phyloP scores from a whole-genome alignment of 2,329 filamentous ascomycete genomes.

The Cladosporium sp. region DNA sequence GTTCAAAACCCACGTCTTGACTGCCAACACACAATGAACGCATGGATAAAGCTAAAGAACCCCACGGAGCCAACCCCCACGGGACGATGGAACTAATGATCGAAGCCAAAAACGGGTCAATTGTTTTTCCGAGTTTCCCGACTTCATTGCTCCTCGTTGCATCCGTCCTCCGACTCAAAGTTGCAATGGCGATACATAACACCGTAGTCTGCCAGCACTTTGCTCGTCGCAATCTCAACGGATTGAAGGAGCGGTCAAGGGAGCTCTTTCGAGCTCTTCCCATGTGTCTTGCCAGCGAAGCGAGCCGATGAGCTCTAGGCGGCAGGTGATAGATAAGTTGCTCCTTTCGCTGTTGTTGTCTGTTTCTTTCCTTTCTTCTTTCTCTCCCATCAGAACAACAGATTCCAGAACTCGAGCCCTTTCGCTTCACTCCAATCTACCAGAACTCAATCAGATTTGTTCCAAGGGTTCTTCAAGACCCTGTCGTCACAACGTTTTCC shows the following conservation, averaged over 20 bases:
- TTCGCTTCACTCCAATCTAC: neutral
- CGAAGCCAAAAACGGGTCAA: no score
- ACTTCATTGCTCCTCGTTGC: conserved; percentile 8
- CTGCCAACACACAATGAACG: no score
- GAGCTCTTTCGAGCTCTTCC: conserved; percentile 2
- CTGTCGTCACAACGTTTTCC: conserved; percentile 90
- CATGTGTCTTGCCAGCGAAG: conserved; percentile 10
- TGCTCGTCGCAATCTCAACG: conserved; percentile 13
- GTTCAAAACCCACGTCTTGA: no score
- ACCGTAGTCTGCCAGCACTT: conserved; percentile 10
- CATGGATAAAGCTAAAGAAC: no score
- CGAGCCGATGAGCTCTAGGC: neutral
- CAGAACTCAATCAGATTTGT: neutral
- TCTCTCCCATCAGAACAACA: neutral
- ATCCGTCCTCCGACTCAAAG: neutral
- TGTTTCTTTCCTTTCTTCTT: conserved; percentile 6
- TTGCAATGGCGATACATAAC: conserved; percentile 12
- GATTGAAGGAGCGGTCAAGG: conserved; percentile 11
- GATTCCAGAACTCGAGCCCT: neutral
- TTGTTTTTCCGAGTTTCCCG: neutral
- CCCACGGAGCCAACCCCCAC: no score
- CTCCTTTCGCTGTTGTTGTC: neutral
- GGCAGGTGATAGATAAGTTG: conserved; percentile 12
- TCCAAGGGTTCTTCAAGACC: conserved; percentile 22
- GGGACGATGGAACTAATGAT: no score